Conservation (phyloP, 345 rosid genomes). For the Carallia pectinifolia region DNA sequence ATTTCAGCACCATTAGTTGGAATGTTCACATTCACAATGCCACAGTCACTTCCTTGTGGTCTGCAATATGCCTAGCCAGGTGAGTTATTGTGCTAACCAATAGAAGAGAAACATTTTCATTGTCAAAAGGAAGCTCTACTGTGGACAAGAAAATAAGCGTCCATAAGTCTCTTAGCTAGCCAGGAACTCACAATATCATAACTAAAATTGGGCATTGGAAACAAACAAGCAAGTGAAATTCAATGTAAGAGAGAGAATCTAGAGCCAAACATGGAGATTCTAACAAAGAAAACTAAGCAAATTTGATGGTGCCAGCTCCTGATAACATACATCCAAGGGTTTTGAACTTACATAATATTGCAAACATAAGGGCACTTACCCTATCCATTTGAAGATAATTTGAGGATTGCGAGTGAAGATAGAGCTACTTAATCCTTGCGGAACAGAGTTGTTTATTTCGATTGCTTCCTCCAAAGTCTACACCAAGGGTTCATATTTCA, state of each 20-base stretch:
- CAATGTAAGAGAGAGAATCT: too few relatives aligned
- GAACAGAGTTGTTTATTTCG: slow-evolving; percentile 85
- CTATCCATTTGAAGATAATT: slow-evolving; percentile 81
- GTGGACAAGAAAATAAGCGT: background rate
- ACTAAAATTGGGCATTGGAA: too few relatives aligned
- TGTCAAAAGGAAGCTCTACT: background rate
- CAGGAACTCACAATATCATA: too few relatives aligned
- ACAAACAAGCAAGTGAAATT: too few relatives aligned
- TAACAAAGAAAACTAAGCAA: background rate
- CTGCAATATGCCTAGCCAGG: slow-evolving; percentile 32
- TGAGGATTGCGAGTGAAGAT: slow-evolving; percentile 81
- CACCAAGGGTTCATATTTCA: slow-evolving; percentile 16
- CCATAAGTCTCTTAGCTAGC: too few relatives aligned
- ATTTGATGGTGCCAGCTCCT: background rate
- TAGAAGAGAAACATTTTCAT: background rate
- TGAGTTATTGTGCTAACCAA: background rate
- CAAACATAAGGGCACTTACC: slow-evolving; percentile 40
- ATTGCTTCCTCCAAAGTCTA: slow-evolving; percentile 87
- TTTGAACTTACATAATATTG: background rate
- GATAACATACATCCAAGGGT: background rate
- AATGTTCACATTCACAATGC: slow-evolving; percentile 90
- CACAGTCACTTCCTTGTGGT: slow-evolving; percentile 92
- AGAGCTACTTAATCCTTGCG: slow-evolving; percentile 95
- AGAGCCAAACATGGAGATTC: too few relatives aligned
- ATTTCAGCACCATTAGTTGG: slow-evolving; percentile 99